Conservation (phyloP, 768 basidiomycete genomes). For the Clitopilus passeckerianus region DNA sequence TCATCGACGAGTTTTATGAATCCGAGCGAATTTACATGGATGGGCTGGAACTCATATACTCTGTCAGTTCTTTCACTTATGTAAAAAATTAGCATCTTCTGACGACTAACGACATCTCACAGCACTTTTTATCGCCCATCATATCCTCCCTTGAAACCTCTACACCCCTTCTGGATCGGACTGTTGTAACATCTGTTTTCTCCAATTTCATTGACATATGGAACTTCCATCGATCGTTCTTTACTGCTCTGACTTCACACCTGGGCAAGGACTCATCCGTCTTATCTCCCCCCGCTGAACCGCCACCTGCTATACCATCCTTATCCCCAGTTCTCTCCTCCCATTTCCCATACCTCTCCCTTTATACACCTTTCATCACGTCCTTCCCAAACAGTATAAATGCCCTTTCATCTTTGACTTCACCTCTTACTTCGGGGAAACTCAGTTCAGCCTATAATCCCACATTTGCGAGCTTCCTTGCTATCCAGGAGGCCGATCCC, state of each 20-base stretch:
- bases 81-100: neutral
- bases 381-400: conserved; percentile 67
- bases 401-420: conserved; percentile 49
- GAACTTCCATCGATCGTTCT: conserved; percentile 80
- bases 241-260: conserved; percentile 46
- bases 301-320: conserved; percentile 26
- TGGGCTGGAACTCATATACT: conserved; percentile 79
- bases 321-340: conserved; percentile 62
- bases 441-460: conserved; percentile 39
- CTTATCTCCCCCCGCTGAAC: conserved; percentile 16
- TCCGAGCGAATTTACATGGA: conserved; percentile 80
- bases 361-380: conserved; percentile 83
- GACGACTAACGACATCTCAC: conserved; percentile 7
- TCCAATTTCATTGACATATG: conserved; percentile 90
- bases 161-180: conserved; percentile 63
- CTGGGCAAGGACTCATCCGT: conserved; percentile 26
- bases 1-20: conserved; percentile 77
- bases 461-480: conserved; percentile 60
- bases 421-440: conserved; percentile 30
- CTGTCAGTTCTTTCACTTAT: conserved; percentile 31
- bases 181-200: conserved; percentile 69
- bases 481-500: conserved; percentile 61
- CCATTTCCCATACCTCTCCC: conserved; percentile 84
- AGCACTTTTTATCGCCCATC: conserved; percentile 84
- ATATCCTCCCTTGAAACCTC: conserved; percentile 67